These are phyloP conservation scores for Atkinsonella hypoxylon DNA, from an alignment of 2,329 filamentous ascomycete genomes.

Conservation along the genomic window DNA sequence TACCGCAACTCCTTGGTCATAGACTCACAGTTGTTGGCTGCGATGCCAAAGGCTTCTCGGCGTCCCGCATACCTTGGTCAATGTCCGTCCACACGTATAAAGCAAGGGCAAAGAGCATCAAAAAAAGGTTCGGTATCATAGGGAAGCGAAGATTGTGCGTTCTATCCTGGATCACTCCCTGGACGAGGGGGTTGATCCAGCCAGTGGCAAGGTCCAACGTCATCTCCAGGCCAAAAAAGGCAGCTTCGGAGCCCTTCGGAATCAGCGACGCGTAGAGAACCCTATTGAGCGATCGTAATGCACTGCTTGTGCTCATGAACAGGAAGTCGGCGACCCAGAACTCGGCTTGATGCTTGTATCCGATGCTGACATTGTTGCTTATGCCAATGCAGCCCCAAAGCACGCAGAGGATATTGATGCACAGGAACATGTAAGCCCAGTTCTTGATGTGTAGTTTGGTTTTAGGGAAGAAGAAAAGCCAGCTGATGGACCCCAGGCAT, in stretches of 20 bases:
- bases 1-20: no score
- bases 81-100: constrained; percentile 11
- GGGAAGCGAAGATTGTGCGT: constrained; percentile 12
- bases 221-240: constrained; percentile 12
- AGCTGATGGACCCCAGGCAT: constrained; percentile 9
- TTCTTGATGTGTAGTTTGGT: constrained; percentile 7
- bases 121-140: constrained; percentile 12
- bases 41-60: constrained; percentile 6
- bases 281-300: constrained; percentile 10
- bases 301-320: constrained; percentile 12
- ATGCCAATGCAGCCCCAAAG: constrained; percentile 12
- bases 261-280: constrained; percentile 11
- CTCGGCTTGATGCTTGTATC: constrained; percentile 11
- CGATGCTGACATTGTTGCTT: constrained; percentile 6
- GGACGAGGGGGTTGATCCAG: constrained; percentile 12
- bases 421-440: constrained; percentile 11
- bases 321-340: constrained; percentile 10
- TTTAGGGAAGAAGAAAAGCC: constrained; percentile 8
- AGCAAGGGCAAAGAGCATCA: constrained; percentile 8
- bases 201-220: constrained; percentile 11
- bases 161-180: constrained; percentile 10
- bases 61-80: constrained; percentile 9
- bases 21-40: not conserved
- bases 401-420: constrained; percentile 10
- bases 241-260: constrained; percentile 10